Evolutionary conservation across 148 eudicot species (phyloP).

Genomic region (Rhododendron mucronatum): DNA sequence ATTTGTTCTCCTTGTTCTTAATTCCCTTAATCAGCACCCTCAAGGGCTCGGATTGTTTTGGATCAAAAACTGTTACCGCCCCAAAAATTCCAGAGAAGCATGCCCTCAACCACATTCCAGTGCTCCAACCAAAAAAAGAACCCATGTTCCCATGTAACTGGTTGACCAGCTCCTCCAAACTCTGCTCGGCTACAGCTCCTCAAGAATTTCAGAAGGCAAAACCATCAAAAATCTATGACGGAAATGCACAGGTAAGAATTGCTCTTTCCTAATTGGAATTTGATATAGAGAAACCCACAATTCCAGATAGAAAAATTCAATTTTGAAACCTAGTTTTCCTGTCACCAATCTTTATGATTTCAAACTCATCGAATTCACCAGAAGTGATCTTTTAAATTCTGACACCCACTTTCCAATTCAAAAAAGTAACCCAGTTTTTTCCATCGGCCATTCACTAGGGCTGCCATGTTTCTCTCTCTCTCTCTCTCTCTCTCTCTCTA

Average conservation of each 20-base stretch:
- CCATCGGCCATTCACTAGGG: background rate
- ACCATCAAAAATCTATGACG: background rate
- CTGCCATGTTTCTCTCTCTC: background rate
- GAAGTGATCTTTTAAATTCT: background rate
- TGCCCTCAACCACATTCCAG: background rate
- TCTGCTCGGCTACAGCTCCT: background rate
- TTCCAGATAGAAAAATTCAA: background rate
- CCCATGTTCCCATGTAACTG: background rate
- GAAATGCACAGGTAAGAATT: background rate
- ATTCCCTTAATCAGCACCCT: background rate
- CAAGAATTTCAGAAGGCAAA: background rate
- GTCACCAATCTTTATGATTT: background rate
- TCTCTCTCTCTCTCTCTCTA: no score
- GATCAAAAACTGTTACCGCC: background rate
- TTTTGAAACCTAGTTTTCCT: background rate
- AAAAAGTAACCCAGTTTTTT: background rate
- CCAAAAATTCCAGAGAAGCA: background rate
- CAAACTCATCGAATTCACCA: background rate
- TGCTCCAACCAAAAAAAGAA: background rate
- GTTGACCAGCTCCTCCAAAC: background rate
- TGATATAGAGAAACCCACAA: background rate
- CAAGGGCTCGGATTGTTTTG: background rate
- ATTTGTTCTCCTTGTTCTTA: background rate
- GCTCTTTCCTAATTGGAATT: background rate
- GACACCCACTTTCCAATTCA: background rate